Evolutionary conservation across 2,329 filamentous ascomycete species (phyloP).

Genomic region (Dothideomycetes sp.): DNA sequence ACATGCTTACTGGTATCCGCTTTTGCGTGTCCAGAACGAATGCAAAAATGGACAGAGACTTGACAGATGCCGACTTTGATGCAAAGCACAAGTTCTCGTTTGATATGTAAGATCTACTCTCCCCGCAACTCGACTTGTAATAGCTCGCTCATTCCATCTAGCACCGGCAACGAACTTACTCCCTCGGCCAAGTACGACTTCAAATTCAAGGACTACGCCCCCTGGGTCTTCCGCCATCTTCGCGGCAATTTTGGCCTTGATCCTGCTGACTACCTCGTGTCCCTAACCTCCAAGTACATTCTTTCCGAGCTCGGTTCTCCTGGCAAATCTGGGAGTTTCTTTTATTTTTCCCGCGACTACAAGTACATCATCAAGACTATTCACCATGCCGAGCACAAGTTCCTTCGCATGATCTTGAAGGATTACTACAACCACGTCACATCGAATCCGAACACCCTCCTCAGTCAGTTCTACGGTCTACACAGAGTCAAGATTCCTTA

Average conservation of each 20-base stretch:
- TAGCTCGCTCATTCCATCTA: constrained; percentile 29
- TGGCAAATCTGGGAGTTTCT: constrained; percentile 97
- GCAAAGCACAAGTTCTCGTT: constrained; percentile 97
- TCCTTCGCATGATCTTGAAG: constrained; percentile 70
- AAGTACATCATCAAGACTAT: constrained; percentile 99
- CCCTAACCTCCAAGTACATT: constrained; percentile 96
- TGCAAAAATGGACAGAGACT: constrained; percentile 83
- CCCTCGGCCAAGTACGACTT: constrained; percentile 99
- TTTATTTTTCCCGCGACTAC: constrained; percentile 98
- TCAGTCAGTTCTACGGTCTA: constrained; percentile 95
- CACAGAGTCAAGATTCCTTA: constrained; percentile 98
- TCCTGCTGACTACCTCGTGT: constrained; percentile 96
- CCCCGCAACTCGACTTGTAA: constrained; percentile 12
- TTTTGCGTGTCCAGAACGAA: constrained; percentile 95
- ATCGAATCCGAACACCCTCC: constrained; percentile 88
- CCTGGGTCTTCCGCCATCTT: constrained; percentile 94
- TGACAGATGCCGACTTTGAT: constrained; percentile 87
- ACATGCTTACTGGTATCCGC: constrained; percentile 98
- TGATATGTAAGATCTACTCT: constrained; percentile 64
- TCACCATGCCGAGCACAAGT: constrained; percentile 88
- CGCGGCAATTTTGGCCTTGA: constrained; percentile 82
- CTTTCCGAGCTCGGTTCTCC: constrained; percentile 93
- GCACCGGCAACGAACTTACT: constrained; percentile 91
- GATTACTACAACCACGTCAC: constrained; percentile 92
- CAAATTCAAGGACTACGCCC: constrained; percentile 99